A percentile compares a stretch with the other conserved stretches of the same genome.
Conservation (phyloP, 108 stramenopile genomes). For the Poteriospumella lacustris region DNA sequence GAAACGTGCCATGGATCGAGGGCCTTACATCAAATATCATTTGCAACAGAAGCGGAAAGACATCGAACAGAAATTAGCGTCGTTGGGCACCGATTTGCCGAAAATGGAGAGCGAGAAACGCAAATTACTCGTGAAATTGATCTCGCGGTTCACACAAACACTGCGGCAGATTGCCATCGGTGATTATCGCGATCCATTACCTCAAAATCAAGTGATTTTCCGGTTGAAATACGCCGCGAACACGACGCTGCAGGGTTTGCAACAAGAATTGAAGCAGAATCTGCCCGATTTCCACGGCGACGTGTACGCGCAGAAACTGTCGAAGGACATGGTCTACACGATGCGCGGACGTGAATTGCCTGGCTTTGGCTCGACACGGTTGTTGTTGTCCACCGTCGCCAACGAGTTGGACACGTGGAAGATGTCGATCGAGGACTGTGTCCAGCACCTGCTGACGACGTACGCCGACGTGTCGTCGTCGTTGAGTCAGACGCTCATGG, state of each 20-base stretch:
- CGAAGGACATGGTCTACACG: background rate
- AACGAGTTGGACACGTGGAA: background rate
- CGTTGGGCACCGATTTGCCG: background rate
- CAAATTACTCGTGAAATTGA: background rate
- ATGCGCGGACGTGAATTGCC: constrained; percentile 5
- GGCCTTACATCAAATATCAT: background rate
- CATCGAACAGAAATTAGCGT: background rate
- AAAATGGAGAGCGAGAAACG: background rate
- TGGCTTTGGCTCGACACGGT: background rate
- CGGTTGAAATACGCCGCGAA: background rate
- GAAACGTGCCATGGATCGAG: background rate
- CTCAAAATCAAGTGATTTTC: background rate
- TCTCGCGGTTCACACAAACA: background rate
- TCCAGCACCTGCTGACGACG: too few relatives aligned
- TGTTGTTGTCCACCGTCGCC: background rate
- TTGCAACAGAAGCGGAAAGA: background rate
- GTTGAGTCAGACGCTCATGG: too few relatives aligned
- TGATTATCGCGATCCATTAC: background rate
- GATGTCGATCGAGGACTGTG: background rate
- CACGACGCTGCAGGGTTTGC: background rate
- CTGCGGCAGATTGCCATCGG: background rate
- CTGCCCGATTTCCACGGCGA: background rate
- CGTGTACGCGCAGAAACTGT: background rate
- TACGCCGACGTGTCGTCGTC: too few relatives aligned
- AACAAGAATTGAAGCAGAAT: background rate